Base-by-base conservation (phyloP, 2,329 filamentous ascomycete genomes). In the Alternaria alternata region DNA sequence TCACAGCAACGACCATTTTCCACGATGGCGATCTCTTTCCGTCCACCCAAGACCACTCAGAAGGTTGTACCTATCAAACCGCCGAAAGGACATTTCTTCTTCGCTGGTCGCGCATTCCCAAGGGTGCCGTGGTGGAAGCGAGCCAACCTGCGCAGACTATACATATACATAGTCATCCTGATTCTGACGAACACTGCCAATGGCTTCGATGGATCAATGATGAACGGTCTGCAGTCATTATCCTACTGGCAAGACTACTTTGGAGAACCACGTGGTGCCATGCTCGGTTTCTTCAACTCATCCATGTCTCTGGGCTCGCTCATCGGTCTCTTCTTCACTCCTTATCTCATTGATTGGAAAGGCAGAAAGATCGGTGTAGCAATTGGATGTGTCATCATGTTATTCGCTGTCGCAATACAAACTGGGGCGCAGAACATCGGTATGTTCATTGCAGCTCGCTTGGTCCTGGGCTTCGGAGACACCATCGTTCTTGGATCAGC, bases 131-230 rank as follows among this genome's bases (percentile, higher is more conserved):
- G 61, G 63, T 63, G 57, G 56, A 57, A 58, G 42, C 43, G 38
- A 26, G 48, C 48, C 7, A 61, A 63, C 22, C 57, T 65, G n/a
- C 63, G 63, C 36, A 47, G 16, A 34, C 63, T 63, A 14, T 63
- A 65, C 51, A 26, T 58, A 38, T 63, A 59, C 47, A 63, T 65
- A 24, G 54, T 63, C 51, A 51, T 63, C 52, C 55, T 51, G 20
- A 58, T 63, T 16, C 28, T 62, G 30, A 58, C 61, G 6, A 61
- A 63, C n/a, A 64, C 70, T 2, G 66, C 71, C 79, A 86, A 86
- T 72, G 85, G 85, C 16, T 87, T 59, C 34, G 56, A 59, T 18
- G 56, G 51, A 83, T 62, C 85, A 12, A 88, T 66, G 84, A 54
- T 59, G 51, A 59, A 59, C 26, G 70, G 68, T n/a, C 63, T 75